These are phyloP conservation scores for Filosporella fistucella DNA, from an alignment of 495 filamentous ascomycete species.

Conservation along the genomic window DNA sequence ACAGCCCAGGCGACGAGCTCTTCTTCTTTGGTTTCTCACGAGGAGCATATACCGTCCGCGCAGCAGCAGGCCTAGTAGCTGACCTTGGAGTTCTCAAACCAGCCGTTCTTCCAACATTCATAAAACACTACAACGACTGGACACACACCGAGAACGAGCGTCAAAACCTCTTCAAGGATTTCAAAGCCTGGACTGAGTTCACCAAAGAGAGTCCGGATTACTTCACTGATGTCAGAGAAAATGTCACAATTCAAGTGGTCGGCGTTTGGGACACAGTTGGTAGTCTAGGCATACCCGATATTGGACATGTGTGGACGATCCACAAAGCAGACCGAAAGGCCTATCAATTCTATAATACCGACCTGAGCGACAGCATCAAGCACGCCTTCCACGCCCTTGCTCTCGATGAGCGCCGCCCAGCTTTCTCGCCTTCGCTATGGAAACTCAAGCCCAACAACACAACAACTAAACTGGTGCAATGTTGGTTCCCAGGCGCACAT, in stretches of 20 bases:
- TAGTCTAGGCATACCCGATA: constrained; percentile 2
- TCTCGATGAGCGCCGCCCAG: constrained; percentile 57
- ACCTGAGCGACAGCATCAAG: constrained; percentile 35
- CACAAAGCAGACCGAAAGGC: neutral
- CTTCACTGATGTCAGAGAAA: neutral
- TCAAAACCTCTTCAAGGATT: neutral
- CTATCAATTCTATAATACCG: constrained; percentile 4
- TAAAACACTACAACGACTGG: neutral
- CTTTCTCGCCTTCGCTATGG: constrained; percentile 64
- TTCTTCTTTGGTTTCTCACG: constrained; percentile 67
- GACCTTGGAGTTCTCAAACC: neutral
- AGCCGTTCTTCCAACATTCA: neutral
- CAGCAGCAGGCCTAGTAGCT: constrained; percentile 29
- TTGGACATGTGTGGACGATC: neutral
- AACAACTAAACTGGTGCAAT: constrained; percentile 45
- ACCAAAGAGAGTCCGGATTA: neutral
- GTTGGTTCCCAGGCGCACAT: constrained; percentile 68
- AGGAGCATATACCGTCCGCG: constrained; percentile 64
- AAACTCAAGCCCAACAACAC: constrained; percentile 2
- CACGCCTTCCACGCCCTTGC: constrained; percentile 71
- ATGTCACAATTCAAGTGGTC: constrained; percentile 49
- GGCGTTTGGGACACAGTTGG: constrained; percentile 61
- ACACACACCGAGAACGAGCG: neutral
- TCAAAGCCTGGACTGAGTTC: neutral
- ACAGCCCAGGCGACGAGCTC: constrained; percentile 62